A percentile compares a stretch with the other conserved stretches of the same genome.
These are phyloP conservation scores for Penicillium sp. DNA, from an alignment of 2,329 filamentous ascomycete genomes.

Conservation along the genomic window DNA sequence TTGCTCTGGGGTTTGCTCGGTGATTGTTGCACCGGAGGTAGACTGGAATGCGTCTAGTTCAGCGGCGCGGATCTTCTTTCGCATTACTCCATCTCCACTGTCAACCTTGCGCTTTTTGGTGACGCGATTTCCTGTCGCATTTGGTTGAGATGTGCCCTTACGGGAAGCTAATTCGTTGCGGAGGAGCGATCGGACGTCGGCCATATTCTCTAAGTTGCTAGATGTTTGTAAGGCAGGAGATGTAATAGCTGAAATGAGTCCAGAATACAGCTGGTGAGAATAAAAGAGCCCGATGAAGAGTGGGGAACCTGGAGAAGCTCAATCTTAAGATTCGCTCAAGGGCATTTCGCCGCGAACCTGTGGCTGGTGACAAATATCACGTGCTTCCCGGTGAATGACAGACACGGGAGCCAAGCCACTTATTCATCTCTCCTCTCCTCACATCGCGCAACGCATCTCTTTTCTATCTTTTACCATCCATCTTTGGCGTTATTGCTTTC, in stretches of 20 bases:
- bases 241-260: neutral
- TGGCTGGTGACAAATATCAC: slow-evolving; percentile 8
- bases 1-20: slow-evolving; percentile 26
- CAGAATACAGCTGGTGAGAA: slow-evolving; percentile 8
- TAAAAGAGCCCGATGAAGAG: slow-evolving; percentile 19
- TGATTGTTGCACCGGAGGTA: slow-evolving; percentile 29
- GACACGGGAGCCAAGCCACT: slow-evolving; percentile 4
- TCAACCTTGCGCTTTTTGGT: slow-evolving; percentile 58
- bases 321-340: slow-evolving; percentile 10
- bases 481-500: neutral
- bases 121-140: slow-evolving; percentile 34
- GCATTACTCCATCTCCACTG: slow-evolving; percentile 38
- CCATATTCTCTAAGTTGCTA: slow-evolving; percentile 51
- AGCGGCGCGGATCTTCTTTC: slow-evolving; percentile 46
- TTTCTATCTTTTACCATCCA: neutral
- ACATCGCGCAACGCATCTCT: neutral
- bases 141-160: slow-evolving; percentile 61
- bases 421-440: slow-evolving; percentile 1
- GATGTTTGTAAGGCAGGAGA: neutral
- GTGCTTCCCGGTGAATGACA: slow-evolving; percentile 5
- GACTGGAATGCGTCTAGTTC: slow-evolving; percentile 32
- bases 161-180: slow-evolving; percentile 73
- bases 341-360: slow-evolving; percentile 8
- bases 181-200: slow-evolving; percentile 75
- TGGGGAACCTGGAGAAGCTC: slow-evolving; percentile 28